Base-by-base conservation (phyloP, 352 stramenopile genomes). In the Phytopythium vexans region DNA sequence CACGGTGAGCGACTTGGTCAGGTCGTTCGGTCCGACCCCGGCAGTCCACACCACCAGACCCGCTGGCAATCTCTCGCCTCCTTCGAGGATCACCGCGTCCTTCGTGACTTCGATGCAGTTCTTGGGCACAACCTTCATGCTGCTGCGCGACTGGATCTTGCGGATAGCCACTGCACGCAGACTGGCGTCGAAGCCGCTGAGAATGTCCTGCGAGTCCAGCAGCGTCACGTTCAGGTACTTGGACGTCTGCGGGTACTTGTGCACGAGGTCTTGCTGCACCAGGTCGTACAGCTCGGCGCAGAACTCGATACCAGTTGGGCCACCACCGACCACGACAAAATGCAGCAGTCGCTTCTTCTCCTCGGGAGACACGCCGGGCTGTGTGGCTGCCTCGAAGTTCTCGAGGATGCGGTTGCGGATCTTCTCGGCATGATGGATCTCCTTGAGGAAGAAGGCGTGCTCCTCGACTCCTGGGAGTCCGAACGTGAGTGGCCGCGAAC, bases 291-390 rank as follows among this genome's bases (percentile, higher is more conserved):
- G 74, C 70, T 99, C 96, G 14, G 88, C 82, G 40, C 95, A 97
- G 67, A 99, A 99, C 74, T 99, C 96, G 58, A 97, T 92, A 43
- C 80, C 88, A 0, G 95, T 98, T 2, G 95, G 94, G 6, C 96
- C 96, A 6, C 96, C 97, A 6, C 97, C 97, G 8, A 99, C 96
- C 8, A 99, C 90, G n/a, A 99, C 85, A 75, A 99, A 99, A 42
- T 94, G 95, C 12, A 99, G 74, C 7, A 99, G 68, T 32, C 89
- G 66, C 37, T 88, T 57, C 49, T 95, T 91, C 71, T 98, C 92
- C n/a, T 82, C 79, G 3, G 80, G 62, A 2, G 77, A 81, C 4
- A 96, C 60, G 8, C 74, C 90, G 10, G 92, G 90, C 52, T 96
- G 88, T 9, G 91, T 90, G 1, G 96, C 95, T 14, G 88, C 69